Evolutionary conservation across 1,284 basidiomycete genomes (phyloP), one percentile per base, ranked within the genome.

Genomic region (Leccinum pachyderme): DNA sequence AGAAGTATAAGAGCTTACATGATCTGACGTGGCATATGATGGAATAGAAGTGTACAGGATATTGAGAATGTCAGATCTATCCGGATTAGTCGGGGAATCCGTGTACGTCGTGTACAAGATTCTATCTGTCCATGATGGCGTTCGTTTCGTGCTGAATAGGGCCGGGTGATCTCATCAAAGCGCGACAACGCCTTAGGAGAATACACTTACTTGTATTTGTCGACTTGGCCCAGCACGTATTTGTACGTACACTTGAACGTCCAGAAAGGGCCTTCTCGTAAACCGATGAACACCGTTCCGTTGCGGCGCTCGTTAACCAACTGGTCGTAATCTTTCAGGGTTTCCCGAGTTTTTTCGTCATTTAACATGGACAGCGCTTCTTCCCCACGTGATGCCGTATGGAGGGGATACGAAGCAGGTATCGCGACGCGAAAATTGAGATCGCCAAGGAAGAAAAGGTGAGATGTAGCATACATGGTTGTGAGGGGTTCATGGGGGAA

Each of bases 91-190:
- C 2, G 83, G 79, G 0, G 79, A 77, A 67, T 93, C 91, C n/a
- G 80, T 78, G 63, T 89, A 77, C 6, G 92, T 92, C 2, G 89
- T 81, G 70, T 94, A 97, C 62, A 99, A 76, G 47, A 99, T 85
- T 44, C 96, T 83, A 72, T 99, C 96, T 24, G 95, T 98, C 92
- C 95, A 99, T 22, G 95, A 89, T 0, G 96, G 96, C 6, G 81
- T 78, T 7, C 96, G 84, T 66, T 87, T 91, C 27, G 75, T 72
- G 68, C 85, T 92, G 49, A 58, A 64, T 2, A 35, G 8, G 25
- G 12, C 8, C 39, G 59, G 28, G 28, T 7, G 35, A 7, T 6
- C 5, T 61, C 28, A 53, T 47, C 4, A 57, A 27, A 27, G 32
- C 52, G 52, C 15, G 18, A 45, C n/a, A 33, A 57, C 32, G 43